Evolutionary conservation across 1,139 yeast genomes (phyloP).

Genomic region (Yamadazyma friedrichii): DNA sequence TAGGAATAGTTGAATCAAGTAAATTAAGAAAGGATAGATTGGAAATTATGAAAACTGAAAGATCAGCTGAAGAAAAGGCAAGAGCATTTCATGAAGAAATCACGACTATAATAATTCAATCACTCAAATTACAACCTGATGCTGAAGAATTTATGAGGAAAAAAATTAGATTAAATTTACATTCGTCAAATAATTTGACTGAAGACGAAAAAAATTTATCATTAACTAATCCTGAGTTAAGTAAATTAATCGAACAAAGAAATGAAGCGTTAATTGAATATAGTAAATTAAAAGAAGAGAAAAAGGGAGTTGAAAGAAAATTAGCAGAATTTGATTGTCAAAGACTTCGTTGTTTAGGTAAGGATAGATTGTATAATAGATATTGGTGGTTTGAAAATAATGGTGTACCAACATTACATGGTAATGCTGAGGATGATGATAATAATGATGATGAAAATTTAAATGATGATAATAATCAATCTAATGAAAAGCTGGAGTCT

Average conservation of each 20-base stretch:
- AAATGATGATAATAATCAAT: constrained; percentile 37
- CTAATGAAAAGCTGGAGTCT: constrained; percentile 25
- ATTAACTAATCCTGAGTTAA: constrained; percentile 45
- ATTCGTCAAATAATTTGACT: constrained; percentile 33
- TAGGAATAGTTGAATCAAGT: constrained; percentile 64
- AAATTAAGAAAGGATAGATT: constrained; percentile 64
- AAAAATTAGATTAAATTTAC: constrained; percentile 29
- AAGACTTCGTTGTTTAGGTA: constrained; percentile 73
- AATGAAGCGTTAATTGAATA: constrained; percentile 38
- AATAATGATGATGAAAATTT: constrained; percentile 35
- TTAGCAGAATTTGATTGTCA: constrained; percentile 73
- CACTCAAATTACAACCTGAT: constrained; percentile 3
- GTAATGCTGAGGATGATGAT: constrained; percentile 36
- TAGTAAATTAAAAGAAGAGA: constrained; percentile 45
- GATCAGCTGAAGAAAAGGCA: constrained; percentile 48
- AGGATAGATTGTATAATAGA: constrained; percentile 78
- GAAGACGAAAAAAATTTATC: constrained; percentile 51
- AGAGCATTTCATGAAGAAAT: constrained; percentile 38
- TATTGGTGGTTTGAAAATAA: constrained; percentile 96
- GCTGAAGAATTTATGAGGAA: constrained; percentile 22
- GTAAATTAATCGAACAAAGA: constrained; percentile 42
- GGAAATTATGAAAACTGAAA: constrained; percentile 65
- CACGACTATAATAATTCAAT: constrained; percentile 4
- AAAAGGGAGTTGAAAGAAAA: constrained; percentile 52
- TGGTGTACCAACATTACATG: constrained; percentile 67